These are phyloP conservation scores for Wallemia ichthyophaga DNA, from an alignment of 1,284 basidiomycete genomes.

Conservation along the genomic window DNA sequence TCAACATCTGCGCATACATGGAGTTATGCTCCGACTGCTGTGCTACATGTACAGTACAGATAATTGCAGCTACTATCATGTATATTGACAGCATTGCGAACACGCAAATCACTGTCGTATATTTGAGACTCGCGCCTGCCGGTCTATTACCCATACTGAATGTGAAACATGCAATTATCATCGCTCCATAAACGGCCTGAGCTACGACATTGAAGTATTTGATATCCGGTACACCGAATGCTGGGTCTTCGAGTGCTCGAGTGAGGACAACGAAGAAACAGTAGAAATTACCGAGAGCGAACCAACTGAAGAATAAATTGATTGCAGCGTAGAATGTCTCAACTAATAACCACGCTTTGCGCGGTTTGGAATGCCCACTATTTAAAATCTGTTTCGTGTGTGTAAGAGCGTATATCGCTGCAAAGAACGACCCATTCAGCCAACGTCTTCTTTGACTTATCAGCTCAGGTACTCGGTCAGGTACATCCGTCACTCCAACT, in stretches of 20 bases:
- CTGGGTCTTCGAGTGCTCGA: neutral
- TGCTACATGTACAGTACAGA: slow-evolving; percentile 40
- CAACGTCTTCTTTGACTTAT: slow-evolving; percentile 75
- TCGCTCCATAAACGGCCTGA: slow-evolving; percentile 56
- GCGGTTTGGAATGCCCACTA: slow-evolving; percentile 48
- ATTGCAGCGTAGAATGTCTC: slow-evolving; percentile 69
- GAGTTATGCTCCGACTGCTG: slow-evolving; percentile 26
- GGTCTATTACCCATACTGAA: slow-evolving; percentile 95
- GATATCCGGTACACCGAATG: neutral
- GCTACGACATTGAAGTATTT: slow-evolving; percentile 5
- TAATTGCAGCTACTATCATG: slow-evolving; percentile 29
- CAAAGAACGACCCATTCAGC: slow-evolving; percentile 73
- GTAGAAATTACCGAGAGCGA: slow-evolving; percentile 73
- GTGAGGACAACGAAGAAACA: slow-evolving; percentile 53
- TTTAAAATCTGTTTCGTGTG: slow-evolving; percentile 40
- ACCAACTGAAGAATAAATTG: slow-evolving; percentile 76
- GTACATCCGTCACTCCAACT: slow-evolving; percentile 86
- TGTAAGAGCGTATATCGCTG: slow-evolving; percentile 41
- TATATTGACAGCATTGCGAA: slow-evolving; percentile 42
- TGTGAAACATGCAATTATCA: slow-evolving; percentile 63
- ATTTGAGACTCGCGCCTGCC: slow-evolving; percentile 58
- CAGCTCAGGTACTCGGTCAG: slow-evolving; percentile 75
- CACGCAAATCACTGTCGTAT: slow-evolving; percentile 42
- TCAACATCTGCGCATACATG: slow-evolving; percentile 40
- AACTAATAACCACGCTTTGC: slow-evolving; percentile 42